A percentile compares a stretch with the other conserved stretches of the same genome.
Evolutionary conservation across 176 grass and related monocot genomes (phyloP).

Genomic region (Typha latifolia): DNA sequence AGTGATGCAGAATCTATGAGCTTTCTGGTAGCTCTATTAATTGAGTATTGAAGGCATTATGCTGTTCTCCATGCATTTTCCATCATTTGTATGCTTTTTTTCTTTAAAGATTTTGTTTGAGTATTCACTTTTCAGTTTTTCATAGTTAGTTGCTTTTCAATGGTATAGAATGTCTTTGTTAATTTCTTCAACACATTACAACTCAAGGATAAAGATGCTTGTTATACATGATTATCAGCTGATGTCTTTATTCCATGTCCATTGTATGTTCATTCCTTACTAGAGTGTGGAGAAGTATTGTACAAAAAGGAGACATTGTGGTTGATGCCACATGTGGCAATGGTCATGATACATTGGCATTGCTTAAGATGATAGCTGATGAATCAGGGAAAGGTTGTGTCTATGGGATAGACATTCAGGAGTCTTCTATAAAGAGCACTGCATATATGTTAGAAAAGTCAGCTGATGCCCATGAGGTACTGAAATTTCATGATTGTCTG

Average conservation of each 20-base stretch:
- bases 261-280: neutral
- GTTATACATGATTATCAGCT: neutral
- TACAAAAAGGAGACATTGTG: conserved; percentile 60
- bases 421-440: conserved; percentile 53
- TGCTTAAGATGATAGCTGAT: conserved; percentile 71
- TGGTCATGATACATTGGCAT: conserved; percentile 62
- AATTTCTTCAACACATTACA: too few relatives aligned
- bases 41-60: too few relatives aligned
- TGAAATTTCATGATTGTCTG: conserved; percentile 1
- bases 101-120: too few relatives aligned
- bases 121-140: too few relatives aligned
- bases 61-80: too few relatives aligned
- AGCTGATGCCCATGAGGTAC: conserved; percentile 41
- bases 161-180: too few relatives aligned
- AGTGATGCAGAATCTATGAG: too few relatives aligned
- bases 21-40: too few relatives aligned
- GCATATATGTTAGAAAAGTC: conserved; percentile 52
- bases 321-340: conserved; percentile 96
- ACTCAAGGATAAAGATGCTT: neutral
- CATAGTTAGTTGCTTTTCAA: too few relatives aligned
- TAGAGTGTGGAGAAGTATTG: conserved; percentile 78
- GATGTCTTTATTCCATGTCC: neutral
- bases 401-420: conserved; percentile 84
- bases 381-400: conserved; percentile 40
- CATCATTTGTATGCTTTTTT: too few relatives aligned